A percentile compares a stretch with the other conserved stretches of the same genome.
phyloP scores from a whole-genome alignment of 2,329 filamentous ascomycete species.

The Sporothrix euskadiensis region DNA sequence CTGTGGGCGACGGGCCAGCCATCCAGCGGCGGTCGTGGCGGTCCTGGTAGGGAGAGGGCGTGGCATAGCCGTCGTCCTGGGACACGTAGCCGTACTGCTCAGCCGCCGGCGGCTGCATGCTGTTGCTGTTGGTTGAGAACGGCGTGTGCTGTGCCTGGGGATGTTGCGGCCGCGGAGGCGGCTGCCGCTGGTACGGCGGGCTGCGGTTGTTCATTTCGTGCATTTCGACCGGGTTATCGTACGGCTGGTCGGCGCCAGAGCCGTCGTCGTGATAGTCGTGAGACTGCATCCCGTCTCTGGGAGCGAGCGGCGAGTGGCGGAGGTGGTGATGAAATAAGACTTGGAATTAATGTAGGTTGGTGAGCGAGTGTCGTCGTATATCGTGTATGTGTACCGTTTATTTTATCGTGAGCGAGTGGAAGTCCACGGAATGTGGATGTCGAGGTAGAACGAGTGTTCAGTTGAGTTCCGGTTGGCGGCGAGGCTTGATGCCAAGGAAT shows the following conservation, averaged over 20 bases:
- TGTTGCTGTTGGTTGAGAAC: neutral
- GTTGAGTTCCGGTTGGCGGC: neutral
- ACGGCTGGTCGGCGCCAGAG: slow-evolving; percentile 18
- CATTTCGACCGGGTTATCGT: slow-evolving; percentile 29
- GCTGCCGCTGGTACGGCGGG: slow-evolving; percentile 18
- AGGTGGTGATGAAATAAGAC: neutral
- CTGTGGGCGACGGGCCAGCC: slow-evolving; percentile 7
- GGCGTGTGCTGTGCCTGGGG: neutral
- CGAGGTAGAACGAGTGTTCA: neutral
- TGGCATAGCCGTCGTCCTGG: slow-evolving; percentile 8
- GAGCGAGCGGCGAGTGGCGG: neutral
- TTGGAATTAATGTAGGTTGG: neutral
- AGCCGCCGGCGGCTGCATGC: neutral
- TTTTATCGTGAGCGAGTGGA: neutral
- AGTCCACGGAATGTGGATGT: neutral
- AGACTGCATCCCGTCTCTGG: slow-evolving; percentile 27
- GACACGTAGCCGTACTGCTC: slow-evolving; percentile 24
- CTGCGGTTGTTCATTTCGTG: slow-evolving; percentile 25
- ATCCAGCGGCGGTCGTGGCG: slow-evolving; percentile 15
- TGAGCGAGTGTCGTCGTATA: neutral
- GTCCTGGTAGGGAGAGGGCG: slow-evolving; percentile 22
- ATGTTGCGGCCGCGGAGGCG: neutral
- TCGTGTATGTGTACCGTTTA: neutral
- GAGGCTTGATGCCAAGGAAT: neutral
- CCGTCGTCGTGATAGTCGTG: slow-evolving; percentile 28